A percentile compares a stretch with the other conserved stretches of the same genome.
phyloP scores from a whole-genome alignment of 176 grass and related monocot genomes.

The Lolium multiflorum region DNA sequence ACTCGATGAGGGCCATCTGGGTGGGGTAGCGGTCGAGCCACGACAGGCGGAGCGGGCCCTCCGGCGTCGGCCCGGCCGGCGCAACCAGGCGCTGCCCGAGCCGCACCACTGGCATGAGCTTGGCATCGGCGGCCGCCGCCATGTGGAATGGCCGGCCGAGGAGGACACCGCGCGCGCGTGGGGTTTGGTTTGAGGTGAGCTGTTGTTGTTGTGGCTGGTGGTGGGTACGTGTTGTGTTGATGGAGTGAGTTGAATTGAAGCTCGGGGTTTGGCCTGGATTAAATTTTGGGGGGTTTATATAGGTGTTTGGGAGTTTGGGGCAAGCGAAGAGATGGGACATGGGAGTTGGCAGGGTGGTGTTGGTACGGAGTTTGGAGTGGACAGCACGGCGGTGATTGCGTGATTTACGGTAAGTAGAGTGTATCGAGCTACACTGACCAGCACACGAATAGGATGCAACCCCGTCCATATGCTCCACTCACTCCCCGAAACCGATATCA shows the following conservation, averaged over 20 bases:
- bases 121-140: constrained; percentile 44
- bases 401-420: constrained; percentile 19
- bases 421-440: not conserved
- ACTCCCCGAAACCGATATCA: no score
- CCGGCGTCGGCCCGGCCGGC: constrained; percentile 63
- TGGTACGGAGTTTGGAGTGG: constrained; percentile 15
- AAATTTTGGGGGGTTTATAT: constrained; percentile 33
- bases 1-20: constrained; percentile 97
- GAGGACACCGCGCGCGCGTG: not conserved
- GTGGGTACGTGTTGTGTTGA: not conserved
- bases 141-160: not conserved
- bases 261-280: not conserved
- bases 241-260: constrained; percentile 6
- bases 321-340: not conserved
- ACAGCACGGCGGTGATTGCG: not conserved
- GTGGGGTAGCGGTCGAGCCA: constrained; percentile 98
- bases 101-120: constrained; percentile 59
- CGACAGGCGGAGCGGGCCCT: constrained; percentile 62
- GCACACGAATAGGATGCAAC: not conserved
- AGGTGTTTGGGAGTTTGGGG: not conserved
- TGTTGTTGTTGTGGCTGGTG: not conserved
- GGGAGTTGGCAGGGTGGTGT: not conserved
- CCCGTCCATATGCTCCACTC: not conserved
- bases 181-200: not conserved
- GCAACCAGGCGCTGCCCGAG: constrained; percentile 68